Base-by-base conservation (phyloP, 805 yeast species). In the Clavispora santaluciae region DNA sequence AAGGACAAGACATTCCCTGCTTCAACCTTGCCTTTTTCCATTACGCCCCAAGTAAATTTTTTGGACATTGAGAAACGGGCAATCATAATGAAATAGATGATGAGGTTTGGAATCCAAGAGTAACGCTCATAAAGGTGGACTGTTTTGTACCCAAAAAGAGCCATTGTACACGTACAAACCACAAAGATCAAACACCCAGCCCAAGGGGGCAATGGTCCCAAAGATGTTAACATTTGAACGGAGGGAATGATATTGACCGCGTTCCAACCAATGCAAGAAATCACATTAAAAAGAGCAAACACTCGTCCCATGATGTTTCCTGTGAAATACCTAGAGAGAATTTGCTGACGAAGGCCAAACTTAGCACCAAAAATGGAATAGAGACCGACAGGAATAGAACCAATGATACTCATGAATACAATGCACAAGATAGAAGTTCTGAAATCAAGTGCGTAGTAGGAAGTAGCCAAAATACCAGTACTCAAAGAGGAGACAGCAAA, bases 181-280 rank as follows among this genome's bases (percentile, higher is more conserved):
- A 62, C 64, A 13, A 63, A 51, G n/a, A 63, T 58, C 44, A 63
- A 45, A 48, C 66, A 62, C 6, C 66, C 66, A 9, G 58, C 65
- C 64, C 64, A 60, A 7, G 66, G 59, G 6, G 67, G 67, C 24
- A 61, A 46, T 5, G 54, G 53, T 3, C 63, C 61, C 24, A 62
- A 50, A 5, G 61, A 49, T 9, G 46, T 47, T 12, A 63, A 46
- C 40, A 63, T 51, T 37, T 61, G 64, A 22, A 56, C 67, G 28
- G 61, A 55, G 17, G 59, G 59, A 30, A 63, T 50, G 30, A 54
- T 48, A 36, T 63, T 63, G 28, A 63, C 55, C 11, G 64, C 63
- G 41, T 59, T 60, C 67, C 68, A 62, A 10, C 66, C 66, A 30
- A 62, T 46, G 40, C 66, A 60, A n/a, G 57, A 46, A 24, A 60